These are phyloP conservation scores for Gnetum montanum DNA, from an alignment of 75 land plant genomes.

Conservation along the genomic window DNA sequence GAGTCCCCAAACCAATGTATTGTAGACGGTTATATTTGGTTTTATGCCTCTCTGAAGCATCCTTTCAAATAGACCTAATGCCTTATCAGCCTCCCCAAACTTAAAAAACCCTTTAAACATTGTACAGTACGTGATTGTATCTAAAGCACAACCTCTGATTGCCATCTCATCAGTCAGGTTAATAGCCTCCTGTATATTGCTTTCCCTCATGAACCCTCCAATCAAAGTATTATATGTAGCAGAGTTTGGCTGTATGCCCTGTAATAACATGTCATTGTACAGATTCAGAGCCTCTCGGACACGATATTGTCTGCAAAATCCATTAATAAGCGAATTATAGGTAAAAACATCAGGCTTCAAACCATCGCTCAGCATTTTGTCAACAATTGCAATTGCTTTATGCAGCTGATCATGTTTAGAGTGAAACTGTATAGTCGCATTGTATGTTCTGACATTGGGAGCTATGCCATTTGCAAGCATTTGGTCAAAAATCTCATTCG, in stretches of 20 bases:
- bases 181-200: constrained; percentile 33
- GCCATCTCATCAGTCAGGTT: constrained; percentile 47
- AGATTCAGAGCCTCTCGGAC: constrained; percentile 38
- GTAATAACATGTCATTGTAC: constrained; percentile 29
- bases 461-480: constrained; percentile 40
- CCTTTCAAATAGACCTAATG: constrained; percentile 35
- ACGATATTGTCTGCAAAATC: constrained; percentile 30
- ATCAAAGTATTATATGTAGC: constrained; percentile 60
- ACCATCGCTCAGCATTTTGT: constrained; percentile 38
- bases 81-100: constrained; percentile 39
- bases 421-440: constrained; percentile 40
- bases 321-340: constrained; percentile 45
- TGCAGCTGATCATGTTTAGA: constrained; percentile 32
- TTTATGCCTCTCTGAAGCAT: constrained; percentile 34
- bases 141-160: constrained; percentile 31
- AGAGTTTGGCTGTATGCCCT: constrained; percentile 50
- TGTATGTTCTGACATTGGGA: constrained; percentile 42
- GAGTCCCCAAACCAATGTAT: constrained; percentile 47
- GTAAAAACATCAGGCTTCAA: constrained; percentile 46
- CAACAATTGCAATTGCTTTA: constrained; percentile 28
- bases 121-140: constrained; percentile 49
- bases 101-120: constrained; percentile 55
- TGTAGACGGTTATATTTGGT: constrained; percentile 43
- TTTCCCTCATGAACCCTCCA: constrained; percentile 30
- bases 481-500: constrained; percentile 29